These are phyloP conservation scores for Pseudonitzschia multistriata DNA, from an alignment of 108 stramenopile species.

Conservation along the genomic window DNA sequence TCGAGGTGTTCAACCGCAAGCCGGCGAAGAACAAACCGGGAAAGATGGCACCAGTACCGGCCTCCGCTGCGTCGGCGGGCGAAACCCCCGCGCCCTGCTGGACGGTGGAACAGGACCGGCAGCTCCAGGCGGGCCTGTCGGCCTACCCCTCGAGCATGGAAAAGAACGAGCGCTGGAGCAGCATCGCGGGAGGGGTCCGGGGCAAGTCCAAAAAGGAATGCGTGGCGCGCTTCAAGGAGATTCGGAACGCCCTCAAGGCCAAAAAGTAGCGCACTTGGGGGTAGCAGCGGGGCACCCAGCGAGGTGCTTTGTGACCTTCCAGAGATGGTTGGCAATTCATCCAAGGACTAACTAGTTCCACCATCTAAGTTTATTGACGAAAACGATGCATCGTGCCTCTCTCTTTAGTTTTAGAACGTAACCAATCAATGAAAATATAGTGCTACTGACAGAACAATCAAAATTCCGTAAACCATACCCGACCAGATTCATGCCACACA, in stretches of 20 bases:
- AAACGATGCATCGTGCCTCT: too few species aligned
- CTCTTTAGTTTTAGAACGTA: too few species aligned
- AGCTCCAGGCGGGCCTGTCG: slow-evolving; percentile 82
- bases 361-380: too few species aligned
- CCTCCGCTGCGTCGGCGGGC: not conserved
- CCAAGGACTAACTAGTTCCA: too few species aligned
- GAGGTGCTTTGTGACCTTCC: too few species aligned
- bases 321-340: too few species aligned
- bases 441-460: not conserved
- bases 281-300: too few species aligned
- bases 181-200: slow-evolving; percentile 82
- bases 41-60: slow-evolving; percentile 1
- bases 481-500: not conserved
- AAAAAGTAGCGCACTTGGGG: slow-evolving; percentile 35
- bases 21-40: slow-evolving; percentile 13
- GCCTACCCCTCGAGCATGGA: slow-evolving; percentile 91
- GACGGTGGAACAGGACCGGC: slow-evolving; percentile 90
- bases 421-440: too few species aligned
- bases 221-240: slow-evolving; percentile 91
- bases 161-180: slow-evolving; percentile 96
- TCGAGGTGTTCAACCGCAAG: slow-evolving; percentile 83
- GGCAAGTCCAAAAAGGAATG: slow-evolving; percentile 97
- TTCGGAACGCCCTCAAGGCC: slow-evolving; percentile 80
- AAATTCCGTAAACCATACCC: not conserved
- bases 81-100: slow-evolving; percentile 46